Evolutionary conservation across 2,329 filamentous ascomycete species (phyloP), one percentile per base, ranked within the genome.

Genomic region (Colletotrichum tamarilloi): DNA sequence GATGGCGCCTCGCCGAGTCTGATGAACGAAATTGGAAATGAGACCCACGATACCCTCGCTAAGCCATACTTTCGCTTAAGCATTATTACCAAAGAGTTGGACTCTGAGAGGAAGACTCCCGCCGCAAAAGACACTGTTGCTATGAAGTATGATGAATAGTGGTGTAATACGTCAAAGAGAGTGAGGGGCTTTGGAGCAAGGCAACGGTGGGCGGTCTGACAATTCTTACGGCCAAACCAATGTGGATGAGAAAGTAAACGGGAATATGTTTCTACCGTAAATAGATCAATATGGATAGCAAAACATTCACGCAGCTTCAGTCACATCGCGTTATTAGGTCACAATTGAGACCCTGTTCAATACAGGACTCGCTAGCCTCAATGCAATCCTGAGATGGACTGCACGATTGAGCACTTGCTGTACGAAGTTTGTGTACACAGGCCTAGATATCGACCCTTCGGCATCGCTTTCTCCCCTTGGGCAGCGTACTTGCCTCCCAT

Each of bases 1-100:
- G 24, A 49, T 11, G 32, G 38, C 32, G 60, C 52, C 32, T 22
- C 3, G 19, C 11, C 30, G 30, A 55, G 55, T 26, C 26, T 57
- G 56, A 73, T 56, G 67, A 67, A 59, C 60, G 71, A 67, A 53
- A 62, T 26, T 70, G 67, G 59, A 70, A 73, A 73, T 49, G 24
- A 70, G 42, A 53, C 58, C 35, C 62, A 73, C 67, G 71, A 73
- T 73, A 73, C 71, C 71, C 71, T 73, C 71, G 71, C 71, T 71
- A 57, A 60, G 67, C 67, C 60, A 5, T 26, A 56, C 53, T 19
- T 32, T 60, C 42, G 60, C 49, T 62, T 65, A 38, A 64, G 71
- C 60, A 71, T 62, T 52, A 16, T 56, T 55, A 70, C 46, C 56
- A 24, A 24, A 6, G 60, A 49, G 55, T 66, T 22, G 16, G 62